Conservation (phyloP, 768 basidiomycete genomes). For the Dentipellis sp. region DNA sequence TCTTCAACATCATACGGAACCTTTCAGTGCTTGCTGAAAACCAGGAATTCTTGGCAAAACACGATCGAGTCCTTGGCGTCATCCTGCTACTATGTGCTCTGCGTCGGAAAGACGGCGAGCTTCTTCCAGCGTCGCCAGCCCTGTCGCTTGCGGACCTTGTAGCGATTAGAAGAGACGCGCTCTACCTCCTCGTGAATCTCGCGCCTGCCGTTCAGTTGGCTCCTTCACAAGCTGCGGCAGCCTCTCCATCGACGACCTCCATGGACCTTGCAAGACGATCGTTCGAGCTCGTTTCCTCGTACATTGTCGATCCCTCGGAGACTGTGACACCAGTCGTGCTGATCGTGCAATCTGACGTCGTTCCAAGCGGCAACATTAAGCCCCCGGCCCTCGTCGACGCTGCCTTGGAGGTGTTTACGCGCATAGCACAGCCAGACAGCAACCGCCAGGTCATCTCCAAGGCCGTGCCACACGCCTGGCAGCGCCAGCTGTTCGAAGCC, state of each 20-base stretch:
- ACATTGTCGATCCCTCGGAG: slow-evolving; percentile 63
- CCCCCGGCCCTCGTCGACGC: slow-evolving; percentile 59
- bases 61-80: slow-evolving; percentile 54
- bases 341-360: slow-evolving; percentile 42
- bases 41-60: slow-evolving; percentile 50
- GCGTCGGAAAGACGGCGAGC: slow-evolving; percentile 11
- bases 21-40: slow-evolving; percentile 73
- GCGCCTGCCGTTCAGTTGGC: slow-evolving; percentile 43
- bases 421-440: slow-evolving; percentile 62
- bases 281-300: slow-evolving; percentile 64
- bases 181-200: slow-evolving; percentile 61
- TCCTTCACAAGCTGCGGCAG: slow-evolving; percentile 27
- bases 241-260: slow-evolving; percentile 25
- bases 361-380: slow-evolving; percentile 31
- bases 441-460: slow-evolving; percentile 69
- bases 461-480: slow-evolving; percentile 44
- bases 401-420: slow-evolving; percentile 82
- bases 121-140: slow-evolving; percentile 39
- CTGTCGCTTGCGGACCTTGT: slow-evolving; percentile 69
- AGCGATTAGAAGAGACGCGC: slow-evolving; percentile 64
- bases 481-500: slow-evolving; percentile 56
- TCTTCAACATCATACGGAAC: slow-evolving; percentile 81
- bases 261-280: slow-evolving; percentile 43
- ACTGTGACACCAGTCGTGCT: slow-evolving; percentile 51
- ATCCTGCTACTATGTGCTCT: slow-evolving; percentile 57